These are phyloP conservation scores for Acanthamoeba rhysodes DNA, from an alignment of 208 protist genomes.

Conservation along the genomic window DNA sequence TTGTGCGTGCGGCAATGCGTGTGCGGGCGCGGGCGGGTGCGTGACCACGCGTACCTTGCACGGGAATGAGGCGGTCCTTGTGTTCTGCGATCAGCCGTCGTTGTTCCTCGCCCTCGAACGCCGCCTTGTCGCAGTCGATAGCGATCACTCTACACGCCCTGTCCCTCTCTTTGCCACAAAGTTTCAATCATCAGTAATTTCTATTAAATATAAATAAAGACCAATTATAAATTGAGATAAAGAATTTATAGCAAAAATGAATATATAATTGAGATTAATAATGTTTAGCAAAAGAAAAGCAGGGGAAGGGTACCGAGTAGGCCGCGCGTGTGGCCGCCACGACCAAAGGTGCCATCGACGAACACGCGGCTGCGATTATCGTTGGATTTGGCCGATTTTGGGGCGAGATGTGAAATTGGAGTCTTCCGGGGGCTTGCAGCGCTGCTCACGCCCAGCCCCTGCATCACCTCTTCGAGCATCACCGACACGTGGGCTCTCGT, in stretches of 20 bases:
- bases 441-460: not conserved
- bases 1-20: not conserved
- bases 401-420: not conserved
- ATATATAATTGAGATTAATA: too few relatives aligned
- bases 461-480: not conserved
- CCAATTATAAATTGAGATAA: not conserved
- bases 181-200: too few relatives aligned
- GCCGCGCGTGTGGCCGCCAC: conserved; percentile 67
- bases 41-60: not conserved
- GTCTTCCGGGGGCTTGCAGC: too few relatives aligned
- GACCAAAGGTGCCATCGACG: conserved; percentile 70
- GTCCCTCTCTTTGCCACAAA: not conserved
- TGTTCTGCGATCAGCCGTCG: not conserved
- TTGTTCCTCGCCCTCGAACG: conserved; percentile 48
- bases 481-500: not conserved
- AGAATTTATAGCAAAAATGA: not conserved
- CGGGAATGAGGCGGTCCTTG: not conserved
- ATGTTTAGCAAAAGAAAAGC: too few relatives aligned
- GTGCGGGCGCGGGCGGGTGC: too few relatives aligned
- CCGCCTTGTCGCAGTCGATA: conserved; percentile 52
- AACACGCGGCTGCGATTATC: conserved; percentile 5
- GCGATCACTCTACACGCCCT: conserved; percentile 36
- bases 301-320: not conserved
- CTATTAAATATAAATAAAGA: not conserved
- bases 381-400: not conserved